Base-by-base conservation (phyloP, 208 protist species). In the Herpetomonas samuelpessoai region DNA sequence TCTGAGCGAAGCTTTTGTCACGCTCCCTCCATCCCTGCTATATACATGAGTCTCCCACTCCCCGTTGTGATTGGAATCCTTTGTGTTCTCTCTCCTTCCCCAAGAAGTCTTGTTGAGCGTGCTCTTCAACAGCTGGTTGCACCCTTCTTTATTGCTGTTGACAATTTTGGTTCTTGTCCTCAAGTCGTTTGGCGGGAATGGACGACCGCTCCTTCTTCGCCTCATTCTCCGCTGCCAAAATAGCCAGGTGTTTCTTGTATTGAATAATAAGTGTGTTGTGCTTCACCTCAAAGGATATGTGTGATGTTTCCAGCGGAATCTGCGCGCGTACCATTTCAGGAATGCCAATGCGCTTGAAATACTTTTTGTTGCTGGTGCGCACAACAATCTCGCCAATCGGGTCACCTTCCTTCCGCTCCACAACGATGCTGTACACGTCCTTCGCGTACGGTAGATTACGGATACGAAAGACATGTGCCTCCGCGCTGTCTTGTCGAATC, bases 301-400 rank as follows among this genome's bases (percentile, higher is more conserved):
- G 54, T 31, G 72, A 19, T 0, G 62, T 29, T 19, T 94, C 84
- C 10, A 98, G 74, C 26, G 65, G 73, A 24, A 97, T 68, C 0
- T 62, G 21, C 1, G 70, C 65, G 4, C 90, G 80, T 46, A 79
- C 59, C 56, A 98, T 70, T 30, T 95, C 92, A n/a, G 79, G 76
- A 26, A 98, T 92, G 27, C 51, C 59, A 30, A 98, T 62, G 18
- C 87, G 65, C 75, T 97, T 97, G 58, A 93, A 98, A 52, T 97
- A 98, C 73, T 98, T 98, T 54, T 95, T 97, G 78, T 98, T 98
- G n/a, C 68, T 81, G 10, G 96, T 98, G 21, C 93, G 85, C 39
- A 98, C 85, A 0, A 98, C 91, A 53, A 98, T 88, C 70, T 92
- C 80, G 14, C 84, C 86, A 1, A 91, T 55, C 24, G 66, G 38